Base-by-base conservation (phyloP, 768 basidiomycete species). In the Cystofilobasidium macerans region DNA sequence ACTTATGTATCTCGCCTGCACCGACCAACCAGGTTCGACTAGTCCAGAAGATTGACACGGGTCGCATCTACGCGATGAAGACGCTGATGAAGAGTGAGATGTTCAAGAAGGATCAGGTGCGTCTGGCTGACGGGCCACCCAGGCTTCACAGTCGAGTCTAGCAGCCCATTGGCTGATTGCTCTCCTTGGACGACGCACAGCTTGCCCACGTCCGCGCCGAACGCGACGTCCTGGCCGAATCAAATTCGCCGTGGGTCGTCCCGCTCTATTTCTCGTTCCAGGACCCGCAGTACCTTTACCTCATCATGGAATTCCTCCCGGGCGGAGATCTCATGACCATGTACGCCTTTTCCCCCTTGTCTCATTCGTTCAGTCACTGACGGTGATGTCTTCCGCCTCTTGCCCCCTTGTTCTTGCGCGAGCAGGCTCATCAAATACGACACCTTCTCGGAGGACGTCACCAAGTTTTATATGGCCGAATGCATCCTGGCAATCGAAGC, bases 321-420 rank as follows among this genome's bases (percentile, higher is more conserved):
- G 95, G 95, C 54, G 95, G 95, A 36, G 95, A 99, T 75, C 80
- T 98, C 69, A 97, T 99, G 95, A 95, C 93, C 5, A 98, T 98
- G 94, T 77, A 57, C 72, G 75, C 30, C 51, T 30, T 32, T 32
- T 3, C 20, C 8, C n/a, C 61, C 33, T 32, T 12, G n/a, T 22
- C 18, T 28, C 16, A 11, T 48, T 36, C 45, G 1, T 48, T 47
- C 24, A 4, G 16, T 12, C 24, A n/a, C 4, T 6, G 24, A 57
- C 2, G 12, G 7, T 59, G 24, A 38, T 20, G 18, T 32, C 28
- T 11, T 32, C 20, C n/a, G 12, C 42, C 42, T 16, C 30, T 20
- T 43, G 22, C 35, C 24, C 36, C 40, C 7, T 16, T 30, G 22
- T 54, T 26, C 1, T 43, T 26, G 35, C 22, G 67, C 14, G 14